Evolutionary conservation across 2,329 filamentous ascomycete species (phyloP).

Genomic region (Trichoderma atrobrunneum): DNA sequence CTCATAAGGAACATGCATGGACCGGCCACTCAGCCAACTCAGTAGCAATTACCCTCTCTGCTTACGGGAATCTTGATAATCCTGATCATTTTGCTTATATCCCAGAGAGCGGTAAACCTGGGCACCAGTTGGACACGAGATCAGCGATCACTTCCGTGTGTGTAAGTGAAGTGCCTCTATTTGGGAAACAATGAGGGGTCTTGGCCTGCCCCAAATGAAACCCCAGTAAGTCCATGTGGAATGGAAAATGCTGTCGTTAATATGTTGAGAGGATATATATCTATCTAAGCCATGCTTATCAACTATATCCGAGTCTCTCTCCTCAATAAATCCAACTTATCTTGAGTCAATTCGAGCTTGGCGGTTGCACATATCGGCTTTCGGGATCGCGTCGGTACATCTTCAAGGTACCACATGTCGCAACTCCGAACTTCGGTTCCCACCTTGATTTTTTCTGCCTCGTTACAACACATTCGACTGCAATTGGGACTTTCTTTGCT

Average conservation of each 20-base stretch:
- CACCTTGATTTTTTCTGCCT: slow-evolving; percentile 13
- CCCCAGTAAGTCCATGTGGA: not conserved
- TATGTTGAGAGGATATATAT: not conserved
- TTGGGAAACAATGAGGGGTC: not conserved
- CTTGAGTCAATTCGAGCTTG: not conserved
- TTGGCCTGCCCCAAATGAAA: not conserved
- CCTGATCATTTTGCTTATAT: not conserved
- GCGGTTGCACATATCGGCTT: not conserved
- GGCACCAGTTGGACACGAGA: not conserved
- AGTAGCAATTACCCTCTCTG: not conserved
- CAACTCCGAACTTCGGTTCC: slow-evolving; percentile 16
- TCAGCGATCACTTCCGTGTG: slow-evolving; percentile 1
- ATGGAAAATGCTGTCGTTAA: not conserved
- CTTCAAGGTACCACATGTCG: slow-evolving; percentile 2
- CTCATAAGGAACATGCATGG: not conserved
- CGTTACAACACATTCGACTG: not conserved
- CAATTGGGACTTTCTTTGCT: not conserved
- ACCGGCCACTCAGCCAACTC: not conserved
- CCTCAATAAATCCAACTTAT: not conserved
- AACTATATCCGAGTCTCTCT: not conserved
- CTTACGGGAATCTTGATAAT: not conserved
- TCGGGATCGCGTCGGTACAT: slow-evolving; percentile 19
- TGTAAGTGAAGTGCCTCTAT: not conserved
- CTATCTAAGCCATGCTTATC: not conserved
- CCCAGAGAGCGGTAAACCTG: not conserved